phyloP scores from a whole-genome alignment of 345 rosid genomes.

The Salix purpurea region DNA sequence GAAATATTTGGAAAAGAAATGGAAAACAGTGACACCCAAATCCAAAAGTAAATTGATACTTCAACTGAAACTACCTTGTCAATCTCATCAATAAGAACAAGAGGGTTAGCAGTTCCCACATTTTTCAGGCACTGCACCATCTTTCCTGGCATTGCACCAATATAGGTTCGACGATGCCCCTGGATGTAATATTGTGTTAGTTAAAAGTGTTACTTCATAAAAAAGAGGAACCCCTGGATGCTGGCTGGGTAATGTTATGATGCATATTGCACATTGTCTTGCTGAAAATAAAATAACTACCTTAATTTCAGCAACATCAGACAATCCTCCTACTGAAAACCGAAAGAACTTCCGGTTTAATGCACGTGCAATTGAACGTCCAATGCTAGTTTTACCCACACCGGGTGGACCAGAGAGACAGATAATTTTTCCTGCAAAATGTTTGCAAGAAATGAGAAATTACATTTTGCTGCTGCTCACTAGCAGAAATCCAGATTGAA shows the following conservation, averaged over 20 bases:
- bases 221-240: background rate
- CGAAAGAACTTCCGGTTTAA: conserved; percentile 88
- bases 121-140: conserved; percentile 98
- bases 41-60: conserved; percentile 6
- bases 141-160: conserved; percentile 99
- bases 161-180: conserved; percentile 99
- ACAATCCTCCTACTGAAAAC: conserved; percentile 96
- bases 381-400: conserved; percentile 99
- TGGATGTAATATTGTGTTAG: conserved; percentile 30
- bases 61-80: conserved; percentile 63
- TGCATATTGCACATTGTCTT: background rate
- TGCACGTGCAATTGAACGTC: conserved; percentile 96
- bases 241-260: background rate
- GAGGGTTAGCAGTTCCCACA: conserved; percentile 99
- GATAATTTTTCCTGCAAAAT: conserved; percentile 80
- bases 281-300: conserved; percentile 26
- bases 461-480: background rate
- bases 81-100: conserved; percentile 96
- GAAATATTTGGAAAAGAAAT: background rate
- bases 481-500: background rate
- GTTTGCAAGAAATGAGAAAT: conserved; percentile 21
- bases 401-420: conserved; percentile 99
- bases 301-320: conserved; percentile 99
- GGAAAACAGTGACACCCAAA: background rate
- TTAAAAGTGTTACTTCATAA: background rate